phyloP scores from a whole-genome alignment of 1,139 yeast genomes.

The Saccharomycopsis hybrid region DNA sequence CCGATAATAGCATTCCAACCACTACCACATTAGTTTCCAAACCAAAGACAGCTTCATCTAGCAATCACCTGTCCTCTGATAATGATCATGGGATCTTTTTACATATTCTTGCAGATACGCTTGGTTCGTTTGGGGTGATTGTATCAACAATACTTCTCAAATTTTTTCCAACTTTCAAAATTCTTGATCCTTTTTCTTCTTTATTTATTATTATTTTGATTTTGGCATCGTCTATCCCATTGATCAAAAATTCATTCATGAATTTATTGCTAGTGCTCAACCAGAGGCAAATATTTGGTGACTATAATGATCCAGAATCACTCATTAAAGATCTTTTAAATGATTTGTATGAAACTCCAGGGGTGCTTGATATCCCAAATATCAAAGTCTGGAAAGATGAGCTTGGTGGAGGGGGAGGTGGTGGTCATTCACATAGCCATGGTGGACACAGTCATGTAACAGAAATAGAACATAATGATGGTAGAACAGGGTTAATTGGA shows the following conservation, averaged over 20 bases:
- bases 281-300: conserved; percentile 18
- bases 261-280: conserved; percentile 59
- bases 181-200: conserved; percentile 89
- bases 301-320: conserved; percentile 40
- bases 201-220: conserved; percentile 78
- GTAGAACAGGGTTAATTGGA: conserved; percentile 36
- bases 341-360: conserved; percentile 64
- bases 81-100: conserved; percentile 93
- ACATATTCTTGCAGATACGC: conserved; percentile 89
- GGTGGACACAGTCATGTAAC: conserved; percentile 20
- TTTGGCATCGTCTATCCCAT: conserved; percentile 74
- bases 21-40: not conserved
- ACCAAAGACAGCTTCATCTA: too few species aligned
- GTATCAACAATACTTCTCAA: conserved; percentile 69
- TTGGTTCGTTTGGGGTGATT: conserved; percentile 96
- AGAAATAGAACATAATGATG: conserved; percentile 19
- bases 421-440: conserved; percentile 27
- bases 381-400: conserved; percentile 88
- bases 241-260: conserved; percentile 73
- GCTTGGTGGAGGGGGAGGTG: conserved; percentile 27
- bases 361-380: conserved; percentile 77
- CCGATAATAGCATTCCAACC: conserved; percentile 5
- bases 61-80: too few species aligned
- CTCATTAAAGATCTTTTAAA: conserved; percentile 55
- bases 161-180: conserved; percentile 43